A percentile compares a stretch with the other conserved stretches of the same genome.
phyloP scores from a whole-genome alignment of 371 early-diverging fungal genomes.

The Mortierella sp. region DNA sequence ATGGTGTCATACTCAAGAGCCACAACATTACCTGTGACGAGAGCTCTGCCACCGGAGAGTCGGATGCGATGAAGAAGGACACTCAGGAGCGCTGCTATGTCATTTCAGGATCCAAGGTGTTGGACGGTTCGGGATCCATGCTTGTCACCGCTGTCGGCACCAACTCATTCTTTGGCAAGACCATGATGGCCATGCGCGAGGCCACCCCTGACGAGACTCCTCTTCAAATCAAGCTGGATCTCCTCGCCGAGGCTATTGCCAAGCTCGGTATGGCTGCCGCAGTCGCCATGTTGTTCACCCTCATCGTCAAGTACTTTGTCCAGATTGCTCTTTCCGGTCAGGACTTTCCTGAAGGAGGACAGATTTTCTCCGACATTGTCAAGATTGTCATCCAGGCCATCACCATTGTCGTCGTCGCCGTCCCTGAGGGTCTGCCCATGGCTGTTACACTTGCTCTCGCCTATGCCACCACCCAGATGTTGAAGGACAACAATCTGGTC shows the following conservation, averaged over 20 bases:
- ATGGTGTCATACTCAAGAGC: conserved; percentile 85
- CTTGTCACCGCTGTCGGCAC: conserved; percentile 91
- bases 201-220: conserved; percentile 88
- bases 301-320: conserved; percentile 86
- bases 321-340: conserved; percentile 69
- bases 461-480: conserved; percentile 95
- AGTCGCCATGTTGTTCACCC: conserved; percentile 80
- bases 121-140: conserved; percentile 89
- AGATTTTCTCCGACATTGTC: conserved; percentile 78
- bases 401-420: conserved; percentile 96
- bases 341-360: conserved; percentile 65
- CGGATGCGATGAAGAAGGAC: conserved; percentile 85
- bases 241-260: conserved; percentile 92
- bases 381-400: conserved; percentile 86
- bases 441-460: conserved; percentile 98
- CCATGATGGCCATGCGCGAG: conserved; percentile 89
- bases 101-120: conserved; percentile 91
- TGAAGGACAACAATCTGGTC: conserved; percentile 94
- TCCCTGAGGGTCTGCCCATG: conserved; percentile 99
- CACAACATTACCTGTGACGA: conserved; percentile 93
- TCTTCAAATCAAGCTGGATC: conserved; percentile 89
- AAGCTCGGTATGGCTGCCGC: conserved; percentile 90
- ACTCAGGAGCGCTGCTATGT: conserved; percentile 85
- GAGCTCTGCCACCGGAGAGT: conserved; percentile 93
- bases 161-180: conserved; percentile 84